Conservation (phyloP, 371 early-diverging fungal species). For the Mortierella sp. region DNA sequence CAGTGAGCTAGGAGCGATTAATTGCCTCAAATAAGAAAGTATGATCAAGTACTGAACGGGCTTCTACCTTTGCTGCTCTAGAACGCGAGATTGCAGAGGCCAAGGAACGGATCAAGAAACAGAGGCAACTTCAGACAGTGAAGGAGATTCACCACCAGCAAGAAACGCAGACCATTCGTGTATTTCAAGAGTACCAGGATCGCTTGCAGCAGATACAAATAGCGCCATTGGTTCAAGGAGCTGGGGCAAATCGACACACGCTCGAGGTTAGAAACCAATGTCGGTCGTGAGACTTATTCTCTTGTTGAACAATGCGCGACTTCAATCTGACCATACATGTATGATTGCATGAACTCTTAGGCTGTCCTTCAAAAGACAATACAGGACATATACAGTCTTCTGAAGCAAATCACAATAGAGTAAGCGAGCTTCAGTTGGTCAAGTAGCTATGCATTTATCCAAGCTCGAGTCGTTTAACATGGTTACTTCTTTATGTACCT, state of each 20-base stretch:
- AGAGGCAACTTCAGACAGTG: constrained; percentile 25
- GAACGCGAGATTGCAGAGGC: constrained; percentile 32
- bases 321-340: neutral
- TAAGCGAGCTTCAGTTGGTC: neutral
- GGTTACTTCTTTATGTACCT: neutral
- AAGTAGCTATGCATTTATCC: neutral
- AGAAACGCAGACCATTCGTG: constrained; percentile 9
- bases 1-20: too few relatives aligned
- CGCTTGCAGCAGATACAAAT: constrained; percentile 6
- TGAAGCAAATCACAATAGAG: constrained; percentile 19
- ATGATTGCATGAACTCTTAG: neutral
- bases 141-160: constrained; percentile 38
- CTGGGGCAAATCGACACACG: neutral
- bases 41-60: too few relatives aligned
- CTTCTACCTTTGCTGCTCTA: neutral
- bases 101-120: constrained; percentile 37
- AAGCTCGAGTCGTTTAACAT: neutral
- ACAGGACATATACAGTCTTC: constrained; percentile 8
- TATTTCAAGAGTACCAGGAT: constrained; percentile 24
- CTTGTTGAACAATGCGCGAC: neutral
- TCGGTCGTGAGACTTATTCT: neutral
- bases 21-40: too few relatives aligned
- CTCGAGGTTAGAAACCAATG: constrained; percentile 14
- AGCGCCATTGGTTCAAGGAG: neutral
- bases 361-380: constrained; percentile 2